A percentile compares a stretch with the other conserved stretches of the same genome.
Evolutionary conservation across 495 filamentous ascomycete genomes (phyloP).

Genomic region (Trichoderma erinaceum): DNA sequence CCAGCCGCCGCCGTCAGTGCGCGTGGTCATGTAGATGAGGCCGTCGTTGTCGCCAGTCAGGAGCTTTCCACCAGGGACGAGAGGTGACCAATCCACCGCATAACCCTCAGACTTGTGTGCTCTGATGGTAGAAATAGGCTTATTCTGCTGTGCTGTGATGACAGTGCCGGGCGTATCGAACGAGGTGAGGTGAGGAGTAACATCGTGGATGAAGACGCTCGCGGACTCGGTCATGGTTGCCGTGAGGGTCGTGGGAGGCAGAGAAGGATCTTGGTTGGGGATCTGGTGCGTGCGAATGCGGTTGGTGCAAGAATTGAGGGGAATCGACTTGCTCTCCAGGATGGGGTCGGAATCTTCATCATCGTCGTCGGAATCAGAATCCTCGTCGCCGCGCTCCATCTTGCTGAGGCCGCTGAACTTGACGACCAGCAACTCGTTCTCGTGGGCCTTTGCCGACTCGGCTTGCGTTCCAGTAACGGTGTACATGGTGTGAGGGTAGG

Average conservation of each 20-base stretch:
- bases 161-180: conserved; percentile 83
- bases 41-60: conserved; percentile 89
- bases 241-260: conserved; percentile 70
- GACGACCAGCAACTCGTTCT: conserved; percentile 91
- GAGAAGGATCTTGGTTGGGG: conserved; percentile 60
- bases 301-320: conserved; percentile 79
- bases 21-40: conserved; percentile 77
- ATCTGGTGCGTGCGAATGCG: conserved; percentile 79
- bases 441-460: conserved; percentile 61
- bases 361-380: conserved; percentile 63
- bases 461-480: conserved; percentile 93
- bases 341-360: conserved; percentile 87
- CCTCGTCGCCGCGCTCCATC: conserved; percentile 63
- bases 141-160: conserved; percentile 73
- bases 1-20: conserved; percentile 81
- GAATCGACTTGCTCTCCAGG: conserved; percentile 85
- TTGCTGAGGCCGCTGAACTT: conserved; percentile 86
- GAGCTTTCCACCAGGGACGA: conserved; percentile 68
- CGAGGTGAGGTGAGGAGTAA: conserved; percentile 75
- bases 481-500: conserved; percentile 89
- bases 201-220: conserved; percentile 86
- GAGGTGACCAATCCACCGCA: conserved; percentile 86
- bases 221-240: conserved; percentile 87
- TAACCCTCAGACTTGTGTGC: conserved; percentile 94
- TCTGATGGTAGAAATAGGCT: conserved; percentile 76